A percentile compares a stretch with the other conserved stretches of the same genome.
Conservation (phyloP, 306 rosid genomes). For the Canavalia ensiformis region DNA sequence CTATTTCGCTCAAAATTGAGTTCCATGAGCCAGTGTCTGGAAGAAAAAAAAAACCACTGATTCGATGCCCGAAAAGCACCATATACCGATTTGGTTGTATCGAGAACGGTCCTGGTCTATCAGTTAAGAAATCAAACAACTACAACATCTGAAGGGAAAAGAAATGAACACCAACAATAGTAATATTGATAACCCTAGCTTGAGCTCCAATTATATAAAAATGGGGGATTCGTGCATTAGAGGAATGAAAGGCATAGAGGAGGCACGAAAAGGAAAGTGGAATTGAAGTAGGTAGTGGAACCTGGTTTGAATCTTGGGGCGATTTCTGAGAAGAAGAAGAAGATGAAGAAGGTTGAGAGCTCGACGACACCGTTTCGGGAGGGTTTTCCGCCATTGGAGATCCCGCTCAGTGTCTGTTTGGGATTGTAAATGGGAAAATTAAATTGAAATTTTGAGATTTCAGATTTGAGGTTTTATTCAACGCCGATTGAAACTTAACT, state of each 20-base stretch:
- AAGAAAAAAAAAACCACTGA: neutral
- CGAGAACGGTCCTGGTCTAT: neutral
- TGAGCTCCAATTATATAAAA: slow-evolving; percentile 26
- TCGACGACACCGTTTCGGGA: slow-evolving; percentile 53
- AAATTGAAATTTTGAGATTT: neutral
- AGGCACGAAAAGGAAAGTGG: neutral
- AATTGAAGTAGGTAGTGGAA: slow-evolving; percentile 46
- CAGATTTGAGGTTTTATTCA: slow-evolving; percentile 21
- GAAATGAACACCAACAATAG: neutral
- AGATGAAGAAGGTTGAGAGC: slow-evolving; percentile 45
- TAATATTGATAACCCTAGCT: slow-evolving; percentile 23
- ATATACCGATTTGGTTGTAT: neutral
- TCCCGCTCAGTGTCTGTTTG: neutral
- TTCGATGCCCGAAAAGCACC: slow-evolving; percentile 4
- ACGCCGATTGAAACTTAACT: neutral
- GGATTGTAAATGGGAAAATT: neutral
- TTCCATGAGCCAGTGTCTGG: neutral
- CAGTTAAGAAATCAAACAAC: slow-evolving; percentile 25
- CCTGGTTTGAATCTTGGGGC: slow-evolving; percentile 61
- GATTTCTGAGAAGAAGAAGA: slow-evolving; percentile 42
- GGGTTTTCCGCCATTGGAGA: slow-evolving; percentile 66
- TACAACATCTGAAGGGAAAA: neutral
- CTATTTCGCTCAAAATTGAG: neutral
- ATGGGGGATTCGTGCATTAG: neutral
- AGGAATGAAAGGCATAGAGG: slow-evolving; percentile 8